A percentile compares a stretch with the other conserved stretches of the same genome.
phyloP scores from a whole-genome alignment of 2,329 filamentous ascomycete species.

The Nothomitra cinnamomea region DNA sequence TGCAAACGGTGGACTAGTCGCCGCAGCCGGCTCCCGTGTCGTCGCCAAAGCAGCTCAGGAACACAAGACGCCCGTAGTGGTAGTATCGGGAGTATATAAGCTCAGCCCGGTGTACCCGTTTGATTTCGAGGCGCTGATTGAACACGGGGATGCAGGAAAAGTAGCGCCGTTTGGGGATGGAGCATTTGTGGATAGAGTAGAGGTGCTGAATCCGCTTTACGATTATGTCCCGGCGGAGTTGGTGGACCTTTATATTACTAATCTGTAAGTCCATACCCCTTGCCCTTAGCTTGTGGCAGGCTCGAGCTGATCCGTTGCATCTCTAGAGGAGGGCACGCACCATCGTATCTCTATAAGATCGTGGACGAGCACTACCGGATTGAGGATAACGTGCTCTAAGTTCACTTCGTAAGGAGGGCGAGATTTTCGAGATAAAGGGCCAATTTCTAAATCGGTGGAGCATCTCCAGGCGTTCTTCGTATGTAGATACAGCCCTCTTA shows the following conservation, averaged over 20 bases:
- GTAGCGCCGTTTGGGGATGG: constrained; percentile 68
- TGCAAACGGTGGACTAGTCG: constrained; percentile 72
- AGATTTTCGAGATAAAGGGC: too few relatives aligned
- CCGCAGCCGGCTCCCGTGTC: constrained; percentile 65
- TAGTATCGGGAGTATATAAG: constrained; percentile 84
- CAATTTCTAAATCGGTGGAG: too few relatives aligned
- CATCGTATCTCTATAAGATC: constrained; percentile 46
- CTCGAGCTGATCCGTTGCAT: too few relatives aligned
- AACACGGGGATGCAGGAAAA: constrained; percentile 67
- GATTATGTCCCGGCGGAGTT: constrained; percentile 67
- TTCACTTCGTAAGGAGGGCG: too few relatives aligned
- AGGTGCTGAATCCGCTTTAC: constrained; percentile 61
- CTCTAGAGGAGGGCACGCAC: constrained; percentile 41
- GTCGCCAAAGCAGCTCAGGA: constrained; percentile 74
- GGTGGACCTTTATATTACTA: constrained; percentile 72
- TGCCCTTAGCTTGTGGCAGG: constrained; percentile 9
- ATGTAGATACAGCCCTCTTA: too few relatives aligned
- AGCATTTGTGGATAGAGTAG: constrained; percentile 57
- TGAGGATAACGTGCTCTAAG: constrained; percentile 38
- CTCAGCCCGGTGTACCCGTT: constrained; percentile 80
- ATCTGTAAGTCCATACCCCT: constrained; percentile 40
- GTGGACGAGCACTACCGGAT: constrained; percentile 47
- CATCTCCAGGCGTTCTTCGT: too few relatives aligned
- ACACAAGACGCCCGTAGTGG: constrained; percentile 70
- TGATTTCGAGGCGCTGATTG: constrained; percentile 64